Conservation (phyloP, 768 basidiomycete species). For the Russula olivacea region DNA sequence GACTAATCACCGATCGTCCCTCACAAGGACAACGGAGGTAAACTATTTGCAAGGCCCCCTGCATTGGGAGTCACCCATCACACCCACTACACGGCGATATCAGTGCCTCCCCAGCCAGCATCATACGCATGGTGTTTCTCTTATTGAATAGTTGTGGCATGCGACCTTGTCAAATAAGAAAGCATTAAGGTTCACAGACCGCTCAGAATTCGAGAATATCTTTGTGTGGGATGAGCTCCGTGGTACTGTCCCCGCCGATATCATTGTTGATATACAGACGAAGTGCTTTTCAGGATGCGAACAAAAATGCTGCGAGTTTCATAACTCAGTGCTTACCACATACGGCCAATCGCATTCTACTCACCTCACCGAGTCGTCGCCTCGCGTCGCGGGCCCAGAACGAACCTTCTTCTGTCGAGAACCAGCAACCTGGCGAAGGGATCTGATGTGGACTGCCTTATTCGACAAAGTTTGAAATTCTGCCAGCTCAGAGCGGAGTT, state of each 20-base stretch:
- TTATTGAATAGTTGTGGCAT: neutral
- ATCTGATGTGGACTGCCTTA: conserved; percentile 16
- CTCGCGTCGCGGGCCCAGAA: conserved; percentile 18
- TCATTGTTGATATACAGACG: neutral
- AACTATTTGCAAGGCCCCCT: conserved; percentile 1
- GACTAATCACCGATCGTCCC: neutral
- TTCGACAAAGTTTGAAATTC: conserved; percentile 19
- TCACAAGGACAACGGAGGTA: conserved; percentile 5
- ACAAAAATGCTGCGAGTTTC: neutral
- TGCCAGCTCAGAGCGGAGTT: conserved; percentile 18
- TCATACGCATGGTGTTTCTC: neutral
- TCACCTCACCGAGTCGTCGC: conserved; percentile 10
- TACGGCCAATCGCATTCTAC: neutral
- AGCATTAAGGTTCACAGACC: conserved; percentile 3
- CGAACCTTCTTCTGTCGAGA: conserved; percentile 6
- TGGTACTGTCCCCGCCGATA: neutral
- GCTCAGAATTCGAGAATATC: conserved; percentile 5
- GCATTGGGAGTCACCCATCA: neutral
- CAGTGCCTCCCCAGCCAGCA: conserved; percentile 1
- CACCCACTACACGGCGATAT: conserved; percentile 5
- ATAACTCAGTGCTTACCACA: neutral
- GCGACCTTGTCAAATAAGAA: neutral
- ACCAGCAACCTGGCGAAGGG: conserved; percentile 14
- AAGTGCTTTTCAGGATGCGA: neutral
- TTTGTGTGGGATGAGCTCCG: neutral